Conservation (phyloP, 306 rosid species). For the Corylus americana region DNA sequence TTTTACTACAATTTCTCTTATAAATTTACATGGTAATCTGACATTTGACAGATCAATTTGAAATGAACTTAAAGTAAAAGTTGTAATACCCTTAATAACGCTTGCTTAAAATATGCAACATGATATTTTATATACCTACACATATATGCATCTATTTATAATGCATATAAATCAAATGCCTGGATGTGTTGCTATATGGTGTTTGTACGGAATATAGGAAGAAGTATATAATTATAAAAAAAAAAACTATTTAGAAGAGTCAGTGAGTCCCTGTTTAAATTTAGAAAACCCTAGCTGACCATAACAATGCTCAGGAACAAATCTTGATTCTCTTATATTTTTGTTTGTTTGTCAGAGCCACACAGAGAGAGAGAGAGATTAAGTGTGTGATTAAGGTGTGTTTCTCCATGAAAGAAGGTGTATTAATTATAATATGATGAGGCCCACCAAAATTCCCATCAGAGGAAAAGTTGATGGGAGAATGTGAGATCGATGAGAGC, state of each 20-base stretch:
- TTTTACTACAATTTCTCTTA: no score
- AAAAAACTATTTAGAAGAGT: not conserved
- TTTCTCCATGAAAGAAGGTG: slow-evolving; percentile 25
- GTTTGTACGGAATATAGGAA: not conserved
- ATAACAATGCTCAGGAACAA: not conserved
- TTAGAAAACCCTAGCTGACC: not conserved
- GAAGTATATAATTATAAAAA: not conserved
- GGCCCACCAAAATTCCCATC: slow-evolving; percentile 72
- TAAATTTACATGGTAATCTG: no score
- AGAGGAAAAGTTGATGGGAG: slow-evolving; percentile 61
- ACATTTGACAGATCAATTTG: no score
- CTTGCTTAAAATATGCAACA: no score
- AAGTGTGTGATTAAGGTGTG: slow-evolving; percentile 24
- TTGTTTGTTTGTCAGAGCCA: not conserved
- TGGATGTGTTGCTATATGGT: not conserved
- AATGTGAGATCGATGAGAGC: slow-evolving; percentile 55
- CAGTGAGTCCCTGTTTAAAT: not conserved
- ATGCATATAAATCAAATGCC: not conserved
- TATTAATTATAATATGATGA: slow-evolving; percentile 30
- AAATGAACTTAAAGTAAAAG: no score
- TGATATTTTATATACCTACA: no score
- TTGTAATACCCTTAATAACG: no score
- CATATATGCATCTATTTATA: no score
- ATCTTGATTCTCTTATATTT: not conserved
- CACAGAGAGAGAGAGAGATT: not conserved